A percentile compares a stretch with the other conserved stretches of the same genome.
Conservation (phyloP, 2,329 filamentous ascomycete species). For the Aureobasidium sp. region DNA sequence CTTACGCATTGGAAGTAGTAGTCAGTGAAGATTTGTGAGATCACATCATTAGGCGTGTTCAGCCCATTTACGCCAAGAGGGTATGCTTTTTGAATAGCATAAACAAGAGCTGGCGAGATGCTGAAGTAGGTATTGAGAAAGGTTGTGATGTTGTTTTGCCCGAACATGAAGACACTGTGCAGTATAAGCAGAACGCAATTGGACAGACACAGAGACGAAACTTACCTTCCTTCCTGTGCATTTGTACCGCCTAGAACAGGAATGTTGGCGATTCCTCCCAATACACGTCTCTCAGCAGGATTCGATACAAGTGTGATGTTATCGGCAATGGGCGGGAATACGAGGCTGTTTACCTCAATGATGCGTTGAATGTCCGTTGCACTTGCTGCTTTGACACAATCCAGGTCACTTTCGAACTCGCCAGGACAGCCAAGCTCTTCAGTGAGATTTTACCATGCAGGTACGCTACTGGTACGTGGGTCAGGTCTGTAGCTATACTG, state of each 20-base stretch:
- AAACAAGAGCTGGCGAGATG: conserved; percentile 19
- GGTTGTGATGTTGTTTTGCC: conserved; percentile 21
- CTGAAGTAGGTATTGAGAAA: conserved; percentile 19
- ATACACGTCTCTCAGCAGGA: conserved; percentile 21
- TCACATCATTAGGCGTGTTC: conserved; percentile 22
- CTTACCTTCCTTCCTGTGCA: conserved; percentile 28
- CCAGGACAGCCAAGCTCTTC: conserved; percentile 23
- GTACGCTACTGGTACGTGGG: conserved; percentile 2
- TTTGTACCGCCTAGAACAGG: conserved; percentile 30
- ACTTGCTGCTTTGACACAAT: conserved; percentile 25
- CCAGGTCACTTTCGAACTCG: conserved; percentile 21
- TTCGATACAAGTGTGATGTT: conserved; percentile 26
- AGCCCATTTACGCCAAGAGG: conserved; percentile 19
- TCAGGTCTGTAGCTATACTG: conserved; percentile 23
- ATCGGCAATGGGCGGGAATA: conserved; percentile 27
- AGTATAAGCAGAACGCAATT: background rate
- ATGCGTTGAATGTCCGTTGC: conserved; percentile 26
- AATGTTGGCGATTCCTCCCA: conserved; percentile 27
- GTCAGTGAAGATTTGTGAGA: conserved; percentile 24
- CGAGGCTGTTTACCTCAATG: conserved; percentile 24
- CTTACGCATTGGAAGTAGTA: conserved; percentile 23
- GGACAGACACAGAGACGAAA: background rate
- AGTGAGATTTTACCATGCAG: conserved; percentile 22
- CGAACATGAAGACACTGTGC: conserved; percentile 24
- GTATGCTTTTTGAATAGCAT: conserved; percentile 23